These are phyloP conservation scores for Wallacemonas rigidus DNA, from an alignment of 208 protist genomes.

Conservation along the genomic window DNA sequence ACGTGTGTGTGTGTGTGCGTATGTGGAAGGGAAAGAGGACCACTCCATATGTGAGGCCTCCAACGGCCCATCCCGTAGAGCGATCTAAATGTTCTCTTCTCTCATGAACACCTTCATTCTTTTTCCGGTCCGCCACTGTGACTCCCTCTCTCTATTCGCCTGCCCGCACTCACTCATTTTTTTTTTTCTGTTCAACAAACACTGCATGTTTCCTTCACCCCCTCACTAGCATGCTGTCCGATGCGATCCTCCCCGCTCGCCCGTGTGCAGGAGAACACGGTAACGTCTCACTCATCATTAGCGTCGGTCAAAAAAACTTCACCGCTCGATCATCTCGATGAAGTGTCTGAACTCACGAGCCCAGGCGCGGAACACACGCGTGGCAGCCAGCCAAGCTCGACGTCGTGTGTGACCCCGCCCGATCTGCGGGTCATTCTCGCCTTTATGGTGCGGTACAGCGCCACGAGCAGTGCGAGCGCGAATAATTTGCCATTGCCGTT, in stretches of 20 bases:
- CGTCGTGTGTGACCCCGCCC: conserved; percentile 19
- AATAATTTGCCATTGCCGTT: conserved; percentile 25
- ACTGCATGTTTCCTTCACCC: conserved; percentile 2
- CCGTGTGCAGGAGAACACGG: neutral
- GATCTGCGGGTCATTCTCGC: conserved; percentile 35
- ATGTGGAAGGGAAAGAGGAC: no score
- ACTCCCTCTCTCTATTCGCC: no score
- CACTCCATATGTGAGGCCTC: no score
- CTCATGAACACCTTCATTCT: no score
- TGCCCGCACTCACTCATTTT: conserved; percentile 1
- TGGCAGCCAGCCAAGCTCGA: neutral
- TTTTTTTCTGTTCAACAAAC: conserved; percentile 3
- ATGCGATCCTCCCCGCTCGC: neutral
- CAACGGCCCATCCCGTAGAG: no score
- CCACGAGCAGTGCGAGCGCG: conserved; percentile 21
- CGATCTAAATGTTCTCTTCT: no score
- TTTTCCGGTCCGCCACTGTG: no score
- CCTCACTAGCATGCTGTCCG: neutral
- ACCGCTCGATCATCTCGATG: neutral
- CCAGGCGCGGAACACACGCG: neutral
- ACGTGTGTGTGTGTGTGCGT: no score
- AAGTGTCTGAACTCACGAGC: neutral
- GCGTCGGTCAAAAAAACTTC: neutral
- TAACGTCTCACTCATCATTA: neutral
- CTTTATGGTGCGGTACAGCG: conserved; percentile 53